Evolutionary conservation across 2,329 filamentous ascomycete genomes (phyloP).

Genomic region (Lachnellula cervina): DNA sequence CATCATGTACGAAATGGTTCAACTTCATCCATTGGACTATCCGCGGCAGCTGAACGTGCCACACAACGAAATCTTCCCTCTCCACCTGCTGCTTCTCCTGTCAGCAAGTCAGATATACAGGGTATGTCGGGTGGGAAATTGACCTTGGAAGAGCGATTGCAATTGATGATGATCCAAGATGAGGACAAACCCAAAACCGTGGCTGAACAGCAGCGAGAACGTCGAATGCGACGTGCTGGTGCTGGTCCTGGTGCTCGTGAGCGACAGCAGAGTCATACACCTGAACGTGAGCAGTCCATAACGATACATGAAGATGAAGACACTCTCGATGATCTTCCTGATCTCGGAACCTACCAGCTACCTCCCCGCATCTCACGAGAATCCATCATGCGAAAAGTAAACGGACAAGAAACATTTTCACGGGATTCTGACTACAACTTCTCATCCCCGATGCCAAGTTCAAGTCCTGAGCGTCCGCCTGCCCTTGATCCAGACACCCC

Average conservation of each 20-base stretch:
- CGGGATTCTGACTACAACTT: slow-evolving; percentile 59
- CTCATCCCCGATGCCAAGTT: slow-evolving; percentile 55
- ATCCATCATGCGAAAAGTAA: slow-evolving; percentile 85
- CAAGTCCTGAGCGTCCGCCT: slow-evolving; percentile 52
- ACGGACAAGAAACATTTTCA: slow-evolving; percentile 52
- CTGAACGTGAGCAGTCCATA: slow-evolving; percentile 23
- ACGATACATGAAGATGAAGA: slow-evolving; percentile 53
- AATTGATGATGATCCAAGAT: slow-evolving; percentile 82
- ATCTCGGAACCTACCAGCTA: slow-evolving; percentile 57
- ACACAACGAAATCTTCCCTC: slow-evolving; percentile 67
- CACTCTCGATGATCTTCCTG: slow-evolving; percentile 54
- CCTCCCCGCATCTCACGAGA: slow-evolving; percentile 84
- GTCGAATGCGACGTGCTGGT: slow-evolving; percentile 60
- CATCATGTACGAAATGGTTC: slow-evolving; percentile 40
- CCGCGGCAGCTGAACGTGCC: slow-evolving; percentile 68
- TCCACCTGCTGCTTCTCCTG: slow-evolving; percentile 61
- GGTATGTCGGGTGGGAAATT: slow-evolving; percentile 71
- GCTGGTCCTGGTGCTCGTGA: slow-evolving; percentile 40
- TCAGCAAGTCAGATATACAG: slow-evolving; percentile 72
- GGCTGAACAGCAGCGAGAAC: slow-evolving; percentile 62
- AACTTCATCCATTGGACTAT: slow-evolving; percentile 57
- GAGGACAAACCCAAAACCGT: slow-evolving; percentile 53
- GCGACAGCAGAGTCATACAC: slow-evolving; percentile 28
- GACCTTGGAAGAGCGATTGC: slow-evolving; percentile 79
- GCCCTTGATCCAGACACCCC: slow-evolving; percentile 82